Evolutionary conservation across 345 rosid species (phyloP), one percentile per base, ranked within the genome.

Genomic region (Clarkia xantiana): DNA sequence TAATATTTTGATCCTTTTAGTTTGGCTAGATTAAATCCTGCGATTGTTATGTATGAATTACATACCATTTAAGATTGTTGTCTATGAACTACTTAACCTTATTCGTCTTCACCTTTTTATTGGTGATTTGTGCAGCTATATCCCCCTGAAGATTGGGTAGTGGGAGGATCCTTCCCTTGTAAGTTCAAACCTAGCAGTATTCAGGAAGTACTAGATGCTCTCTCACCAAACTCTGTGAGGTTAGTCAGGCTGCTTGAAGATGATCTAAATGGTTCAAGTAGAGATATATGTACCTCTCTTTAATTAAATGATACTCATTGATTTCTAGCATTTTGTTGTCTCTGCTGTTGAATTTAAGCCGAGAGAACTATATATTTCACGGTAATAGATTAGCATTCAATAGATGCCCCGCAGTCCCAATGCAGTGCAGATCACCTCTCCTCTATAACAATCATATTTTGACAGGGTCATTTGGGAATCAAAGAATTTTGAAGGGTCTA

Each of bases 401-500:
- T 5, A 29, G 36, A 5, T 7, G 8, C 8, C 36, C 36, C 36
- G 8, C 8, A 29, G 36, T 29, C 36, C 36, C 36, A 29, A 29
- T 29, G 46, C 10, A n/a, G n/a, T n/a, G n/a, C n/a, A 20, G 41
- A 18, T 18, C 39, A 13, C 3, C 46, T 13, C 20, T 19, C 25
- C 20, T 14, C 6, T 45, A 61, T 57, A 40, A 42, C 23, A 45
- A 29, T 29, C 5, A 29, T 4, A 47, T 60, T 42, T 61, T 59
- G 47, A 55, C 72, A 90, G 97, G 63, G 79, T 90, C 64, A 73
- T 86, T 47, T 90, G 97, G 94, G 86, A 76, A 58, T 90, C 97
- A 11, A 79, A 90, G 76, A 77, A 74, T 44, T 90, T 90, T 77
- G 94, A 86, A 72, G 95, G 84, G 52, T 65, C 62, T 40, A 77